These are phyloP conservation scores for Tolypocladium endophyticum DNA, from an alignment of 2,329 filamentous ascomycete genomes.

Conservation along the genomic window DNA sequence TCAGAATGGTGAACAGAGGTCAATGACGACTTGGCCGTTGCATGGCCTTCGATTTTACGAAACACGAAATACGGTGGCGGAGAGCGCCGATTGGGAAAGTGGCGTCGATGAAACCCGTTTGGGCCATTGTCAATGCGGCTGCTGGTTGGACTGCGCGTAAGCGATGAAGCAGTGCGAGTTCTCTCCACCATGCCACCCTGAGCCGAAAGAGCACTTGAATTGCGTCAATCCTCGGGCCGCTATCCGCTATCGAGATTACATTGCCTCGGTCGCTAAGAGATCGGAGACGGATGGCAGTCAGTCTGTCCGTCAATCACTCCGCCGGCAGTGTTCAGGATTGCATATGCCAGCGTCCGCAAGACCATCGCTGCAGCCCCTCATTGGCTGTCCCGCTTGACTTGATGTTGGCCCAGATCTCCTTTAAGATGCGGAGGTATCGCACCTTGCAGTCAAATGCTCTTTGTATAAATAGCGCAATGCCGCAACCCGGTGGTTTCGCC, in stretches of 20 bases:
- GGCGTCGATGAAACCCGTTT: neutral
- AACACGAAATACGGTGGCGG: neutral
- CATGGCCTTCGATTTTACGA: neutral
- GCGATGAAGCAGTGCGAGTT: neutral
- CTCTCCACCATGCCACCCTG: neutral
- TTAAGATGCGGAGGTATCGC: neutral
- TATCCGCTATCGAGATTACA: neutral
- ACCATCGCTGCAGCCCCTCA: neutral
- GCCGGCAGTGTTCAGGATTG: neutral
- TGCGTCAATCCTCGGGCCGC: neutral
- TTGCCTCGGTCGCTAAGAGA: neutral
- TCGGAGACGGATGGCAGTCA: neutral
- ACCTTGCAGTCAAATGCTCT: too few species aligned
- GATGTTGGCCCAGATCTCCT: neutral
- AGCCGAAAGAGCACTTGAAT: neutral
- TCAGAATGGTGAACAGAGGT: neutral
- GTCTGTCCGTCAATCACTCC: neutral
- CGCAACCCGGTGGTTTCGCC: neutral
- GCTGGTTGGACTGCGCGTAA: neutral
- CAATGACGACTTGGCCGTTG: neutral
- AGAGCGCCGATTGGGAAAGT: neutral
- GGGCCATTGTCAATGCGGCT: neutral
- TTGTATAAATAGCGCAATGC: neutral
- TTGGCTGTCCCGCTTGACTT: neutral
- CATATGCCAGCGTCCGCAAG: neutral